Evolutionary conservation across 1,139 yeast species (phyloP).

Genomic region (Saccharomyces hybrid): DNA sequence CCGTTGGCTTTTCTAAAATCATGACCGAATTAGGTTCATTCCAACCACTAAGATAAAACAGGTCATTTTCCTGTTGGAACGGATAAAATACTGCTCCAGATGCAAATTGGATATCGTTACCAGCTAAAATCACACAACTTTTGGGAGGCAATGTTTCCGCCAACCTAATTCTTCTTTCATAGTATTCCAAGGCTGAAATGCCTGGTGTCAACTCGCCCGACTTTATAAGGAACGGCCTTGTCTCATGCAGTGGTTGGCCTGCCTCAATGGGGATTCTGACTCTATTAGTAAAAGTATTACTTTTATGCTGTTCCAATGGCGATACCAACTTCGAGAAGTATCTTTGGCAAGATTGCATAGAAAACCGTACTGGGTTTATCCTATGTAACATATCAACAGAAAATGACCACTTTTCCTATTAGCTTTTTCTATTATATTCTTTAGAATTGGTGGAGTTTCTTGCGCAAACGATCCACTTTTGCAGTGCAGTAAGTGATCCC

Average conservation of each 20-base stretch:
- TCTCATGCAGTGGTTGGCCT: conserved; percentile 86
- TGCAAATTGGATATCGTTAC: conserved; percentile 65
- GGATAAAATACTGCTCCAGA: conserved; percentile 87
- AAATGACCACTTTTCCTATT: not conserved
- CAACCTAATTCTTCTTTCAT: conserved; percentile 54
- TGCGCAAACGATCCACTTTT: not conserved
- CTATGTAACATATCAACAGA: not conserved
- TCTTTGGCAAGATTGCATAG: not conserved
- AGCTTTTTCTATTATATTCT: not conserved
- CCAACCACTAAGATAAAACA: conserved; percentile 87
- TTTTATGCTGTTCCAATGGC: not conserved
- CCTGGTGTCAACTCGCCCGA: conserved; percentile 87
- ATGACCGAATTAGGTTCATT: conserved; percentile 83
- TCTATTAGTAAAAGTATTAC: conserved; percentile 10
- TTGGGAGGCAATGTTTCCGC: conserved; percentile 52
- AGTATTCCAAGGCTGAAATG: conserved; percentile 76
- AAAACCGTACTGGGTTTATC: not conserved
- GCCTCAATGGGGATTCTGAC: conserved; percentile 30
- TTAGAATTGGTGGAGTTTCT: not conserved
- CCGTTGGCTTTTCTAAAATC: conserved; percentile 57
- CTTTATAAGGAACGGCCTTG: conserved; percentile 66
- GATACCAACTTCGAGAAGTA: not conserved
- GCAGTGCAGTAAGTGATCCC: not conserved
- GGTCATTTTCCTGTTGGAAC: conserved; percentile 86
- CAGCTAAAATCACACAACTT: conserved; percentile 68